These are phyloP conservation scores for Quercus bicolor DNA, from an alignment of 306 rosid species.

Conservation along the genomic window DNA sequence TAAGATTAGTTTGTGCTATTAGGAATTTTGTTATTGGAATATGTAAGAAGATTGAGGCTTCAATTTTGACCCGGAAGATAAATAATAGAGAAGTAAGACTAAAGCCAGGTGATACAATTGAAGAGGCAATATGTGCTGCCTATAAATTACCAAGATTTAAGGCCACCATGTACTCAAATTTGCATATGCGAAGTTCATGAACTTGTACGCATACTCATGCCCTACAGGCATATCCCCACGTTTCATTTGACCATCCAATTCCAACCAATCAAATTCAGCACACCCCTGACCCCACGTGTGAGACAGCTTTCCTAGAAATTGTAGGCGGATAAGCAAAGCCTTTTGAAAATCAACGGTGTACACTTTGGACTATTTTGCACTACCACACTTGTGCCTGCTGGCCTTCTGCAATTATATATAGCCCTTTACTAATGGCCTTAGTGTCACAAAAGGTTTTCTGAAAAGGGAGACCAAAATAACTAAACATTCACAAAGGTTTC, in stretches of 20 bases:
- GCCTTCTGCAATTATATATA: background rate
- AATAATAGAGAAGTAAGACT: too few species aligned
- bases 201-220: background rate
- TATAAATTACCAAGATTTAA: too few species aligned
- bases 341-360: background rate
- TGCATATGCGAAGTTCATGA: background rate
- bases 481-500: background rate
- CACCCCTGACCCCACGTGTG: background rate
- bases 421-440: background rate
- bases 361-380: background rate
- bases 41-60: too few species aligned
- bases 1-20: too few species aligned
- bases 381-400: background rate
- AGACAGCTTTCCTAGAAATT: background rate
- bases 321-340: background rate
- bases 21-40: too few species aligned
- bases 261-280: background rate
- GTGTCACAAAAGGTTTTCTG: background rate
- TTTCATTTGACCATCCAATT: conserved; percentile 16
- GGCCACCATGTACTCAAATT: background rate
- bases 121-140: too few species aligned
- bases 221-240: background rate
- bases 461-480: background rate
- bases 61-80: too few species aligned
- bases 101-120: too few species aligned